Percentiles rank a stretch among this genome's conserved stretches.
Conservation (phyloP, 495 filamentous ascomycete genomes). For the Melanomma pulvis-pyrius region DNA sequence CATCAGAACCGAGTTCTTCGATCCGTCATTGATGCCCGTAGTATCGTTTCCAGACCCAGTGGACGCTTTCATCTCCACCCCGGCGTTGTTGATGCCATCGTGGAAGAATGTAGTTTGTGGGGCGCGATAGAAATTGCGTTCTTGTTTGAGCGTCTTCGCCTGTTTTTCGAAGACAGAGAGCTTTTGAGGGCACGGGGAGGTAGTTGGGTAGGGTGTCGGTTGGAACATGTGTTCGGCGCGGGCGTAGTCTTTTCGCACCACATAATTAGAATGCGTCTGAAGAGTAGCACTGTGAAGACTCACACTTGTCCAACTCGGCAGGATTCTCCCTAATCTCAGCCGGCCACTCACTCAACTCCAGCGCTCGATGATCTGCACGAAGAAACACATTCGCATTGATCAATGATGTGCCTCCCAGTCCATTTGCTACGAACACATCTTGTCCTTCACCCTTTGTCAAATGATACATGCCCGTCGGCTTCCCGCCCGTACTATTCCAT, state of each 20-base stretch:
- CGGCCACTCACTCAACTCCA: constrained; percentile 62
- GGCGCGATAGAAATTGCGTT: constrained; percentile 58
- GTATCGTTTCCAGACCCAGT: constrained; percentile 62
- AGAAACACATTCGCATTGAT: constrained; percentile 72
- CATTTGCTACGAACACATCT: constrained; percentile 67
- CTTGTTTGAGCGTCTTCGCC: constrained; percentile 53
- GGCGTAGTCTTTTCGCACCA: constrained; percentile 53
- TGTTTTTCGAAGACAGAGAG: constrained; percentile 60
- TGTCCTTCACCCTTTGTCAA: constrained; percentile 66
- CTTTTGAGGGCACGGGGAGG: constrained; percentile 59
- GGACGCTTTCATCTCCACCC: constrained; percentile 64
- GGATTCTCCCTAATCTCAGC: constrained; percentile 57
- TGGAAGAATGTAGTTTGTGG: constrained; percentile 65
- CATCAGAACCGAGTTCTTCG: constrained; percentile 65
- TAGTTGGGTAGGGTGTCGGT: constrained; percentile 60
- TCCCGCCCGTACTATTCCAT: constrained; percentile 46
- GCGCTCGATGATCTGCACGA: constrained; percentile 57
- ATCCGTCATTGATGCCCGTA: constrained; percentile 69
- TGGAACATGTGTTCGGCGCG: constrained; percentile 61
- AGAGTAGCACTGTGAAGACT: constrained; percentile 28
- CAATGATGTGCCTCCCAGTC: constrained; percentile 66
- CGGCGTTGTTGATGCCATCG: constrained; percentile 61
- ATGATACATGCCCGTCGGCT: constrained; percentile 66
- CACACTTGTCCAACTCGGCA: constrained; percentile 54
- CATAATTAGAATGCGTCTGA: neutral